A percentile compares a stretch with the other conserved stretches of the same genome.
Conservation (phyloP, 2,329 filamentous ascomycete species). For the Colletotrichum sp. region DNA sequence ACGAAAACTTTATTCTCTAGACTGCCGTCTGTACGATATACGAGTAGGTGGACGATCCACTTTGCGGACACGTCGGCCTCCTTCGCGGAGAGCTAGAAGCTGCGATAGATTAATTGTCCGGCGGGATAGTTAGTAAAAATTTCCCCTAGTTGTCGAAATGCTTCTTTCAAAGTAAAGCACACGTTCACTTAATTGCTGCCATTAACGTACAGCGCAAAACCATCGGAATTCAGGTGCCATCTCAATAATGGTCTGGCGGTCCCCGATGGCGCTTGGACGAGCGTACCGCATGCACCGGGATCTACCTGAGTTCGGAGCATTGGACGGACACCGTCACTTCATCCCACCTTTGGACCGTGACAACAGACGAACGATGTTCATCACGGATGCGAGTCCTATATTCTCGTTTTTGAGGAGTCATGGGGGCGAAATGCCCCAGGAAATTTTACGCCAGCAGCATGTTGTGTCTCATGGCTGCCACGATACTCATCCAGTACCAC, state of each 20-base stretch:
- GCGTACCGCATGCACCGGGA: background rate
- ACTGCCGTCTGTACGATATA: background rate
- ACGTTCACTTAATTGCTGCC: fast-evolving
- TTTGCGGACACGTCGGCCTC: background rate
- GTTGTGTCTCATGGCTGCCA: background rate
- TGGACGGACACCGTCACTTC: background rate
- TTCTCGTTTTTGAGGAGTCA: background rate
- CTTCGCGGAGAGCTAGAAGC: background rate
- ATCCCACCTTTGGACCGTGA: background rate
- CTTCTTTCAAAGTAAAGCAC: background rate
- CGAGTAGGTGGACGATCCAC: background rate
- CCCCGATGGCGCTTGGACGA: background rate
- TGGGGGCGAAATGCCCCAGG: fast-evolving
- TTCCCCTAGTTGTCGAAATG: background rate
- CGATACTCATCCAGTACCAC: no score
- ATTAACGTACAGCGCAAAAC: background rate
- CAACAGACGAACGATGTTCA: background rate
- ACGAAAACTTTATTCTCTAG: background rate
- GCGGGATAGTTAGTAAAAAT: background rate
- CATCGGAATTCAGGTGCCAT: background rate
- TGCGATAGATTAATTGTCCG: background rate
- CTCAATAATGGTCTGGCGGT: background rate
- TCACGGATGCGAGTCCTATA: background rate
- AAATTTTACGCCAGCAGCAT: background rate
- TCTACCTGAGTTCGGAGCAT: background rate